phyloP scores from a whole-genome alignment of 176 grass and related monocot species.

The Avena eriantha region DNA sequence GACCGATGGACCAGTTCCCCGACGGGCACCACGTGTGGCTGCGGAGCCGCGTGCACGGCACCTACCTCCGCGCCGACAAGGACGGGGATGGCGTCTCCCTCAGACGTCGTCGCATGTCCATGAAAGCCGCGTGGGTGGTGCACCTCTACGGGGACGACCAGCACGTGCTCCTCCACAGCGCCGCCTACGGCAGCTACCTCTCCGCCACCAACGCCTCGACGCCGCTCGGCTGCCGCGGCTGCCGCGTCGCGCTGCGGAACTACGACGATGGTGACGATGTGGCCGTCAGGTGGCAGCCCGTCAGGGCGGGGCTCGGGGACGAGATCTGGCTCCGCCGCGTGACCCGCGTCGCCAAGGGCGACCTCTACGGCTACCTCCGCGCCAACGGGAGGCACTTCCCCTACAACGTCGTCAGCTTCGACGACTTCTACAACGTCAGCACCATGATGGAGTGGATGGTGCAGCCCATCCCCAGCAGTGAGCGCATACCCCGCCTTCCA shows the following conservation, averaged over 20 bases:
- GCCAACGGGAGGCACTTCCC: slow-evolving; percentile 1
- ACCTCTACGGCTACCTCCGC: slow-evolving; percentile 28
- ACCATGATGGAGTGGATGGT: slow-evolving; percentile 33
- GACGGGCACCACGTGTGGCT: slow-evolving; percentile 31
- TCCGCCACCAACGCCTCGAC: background rate
- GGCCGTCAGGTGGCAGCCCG: slow-evolving; percentile 3
- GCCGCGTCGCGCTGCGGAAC: background rate
- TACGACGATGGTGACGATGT: background rate
- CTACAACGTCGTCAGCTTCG: background rate
- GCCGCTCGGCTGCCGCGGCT: background rate
- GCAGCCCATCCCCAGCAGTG: background rate
- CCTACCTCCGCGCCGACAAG: slow-evolving; percentile 40
- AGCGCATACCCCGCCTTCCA: background rate
- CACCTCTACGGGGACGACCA: background rate
- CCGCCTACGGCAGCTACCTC: slow-evolving; percentile 46
- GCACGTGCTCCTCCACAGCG: slow-evolving; percentile 36
- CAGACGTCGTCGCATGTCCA: background rate
- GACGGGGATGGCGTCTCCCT: slow-evolving; percentile 25
- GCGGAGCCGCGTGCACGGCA: slow-evolving; percentile 16
- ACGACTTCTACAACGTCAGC: background rate
- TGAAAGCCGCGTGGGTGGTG: slow-evolving; percentile 34
- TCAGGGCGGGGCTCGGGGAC: background rate
- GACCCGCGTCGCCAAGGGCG: background rate
- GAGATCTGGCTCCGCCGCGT: background rate
- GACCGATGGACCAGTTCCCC: slow-evolving; percentile 38